Percentiles rank a stretch among this genome's conserved stretches.
Evolutionary conservation across 768 basidiomycete genomes (phyloP).

Genomic region (Kwoniella shandongensis): DNA sequence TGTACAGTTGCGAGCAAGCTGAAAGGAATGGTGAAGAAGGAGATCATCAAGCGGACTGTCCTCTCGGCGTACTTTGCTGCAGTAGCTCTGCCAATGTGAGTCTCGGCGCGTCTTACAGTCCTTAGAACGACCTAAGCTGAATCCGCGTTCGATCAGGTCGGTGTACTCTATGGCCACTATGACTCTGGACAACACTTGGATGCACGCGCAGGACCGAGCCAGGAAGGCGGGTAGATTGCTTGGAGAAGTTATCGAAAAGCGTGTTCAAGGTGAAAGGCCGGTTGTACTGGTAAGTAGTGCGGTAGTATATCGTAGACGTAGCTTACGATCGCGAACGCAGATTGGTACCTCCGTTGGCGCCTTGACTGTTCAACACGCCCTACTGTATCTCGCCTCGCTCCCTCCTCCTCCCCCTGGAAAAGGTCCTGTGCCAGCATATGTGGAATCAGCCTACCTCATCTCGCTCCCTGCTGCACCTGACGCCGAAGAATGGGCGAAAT

Average conservation of each 20-base stretch:
- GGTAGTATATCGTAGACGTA: not conserved
- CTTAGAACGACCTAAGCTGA: too few relatives aligned
- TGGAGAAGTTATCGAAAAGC: constrained; percentile 57
- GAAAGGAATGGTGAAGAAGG: constrained; percentile 47
- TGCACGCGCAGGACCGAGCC: constrained; percentile 55
- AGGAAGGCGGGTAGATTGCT: constrained; percentile 57
- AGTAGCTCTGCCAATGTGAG: constrained; percentile 48
- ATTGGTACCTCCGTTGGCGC: constrained; percentile 58
- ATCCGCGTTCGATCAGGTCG: constrained; percentile 27
- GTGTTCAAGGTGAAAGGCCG: constrained; percentile 57
- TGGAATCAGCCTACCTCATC: constrained; percentile 57
- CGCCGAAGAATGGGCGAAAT: constrained; percentile 52
- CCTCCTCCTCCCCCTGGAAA: constrained; percentile 33
- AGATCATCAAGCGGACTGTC: constrained; percentile 57
- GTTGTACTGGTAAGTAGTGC: constrained; percentile 53
- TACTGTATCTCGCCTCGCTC: constrained; percentile 49
- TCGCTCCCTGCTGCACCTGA: constrained; percentile 55
- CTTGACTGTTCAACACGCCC: constrained; percentile 52
- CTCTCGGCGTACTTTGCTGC: constrained; percentile 56
- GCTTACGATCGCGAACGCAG: constrained; percentile 25
- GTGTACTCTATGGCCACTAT: constrained; percentile 52
- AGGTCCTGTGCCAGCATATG: constrained; percentile 44
- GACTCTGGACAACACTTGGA: constrained; percentile 52
- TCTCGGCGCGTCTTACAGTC: not conserved
- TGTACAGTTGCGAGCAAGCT: constrained; percentile 50